Evolutionary conservation across 441 rosid genomes (phyloP).

Genomic region (Corymbia calophylla): DNA sequence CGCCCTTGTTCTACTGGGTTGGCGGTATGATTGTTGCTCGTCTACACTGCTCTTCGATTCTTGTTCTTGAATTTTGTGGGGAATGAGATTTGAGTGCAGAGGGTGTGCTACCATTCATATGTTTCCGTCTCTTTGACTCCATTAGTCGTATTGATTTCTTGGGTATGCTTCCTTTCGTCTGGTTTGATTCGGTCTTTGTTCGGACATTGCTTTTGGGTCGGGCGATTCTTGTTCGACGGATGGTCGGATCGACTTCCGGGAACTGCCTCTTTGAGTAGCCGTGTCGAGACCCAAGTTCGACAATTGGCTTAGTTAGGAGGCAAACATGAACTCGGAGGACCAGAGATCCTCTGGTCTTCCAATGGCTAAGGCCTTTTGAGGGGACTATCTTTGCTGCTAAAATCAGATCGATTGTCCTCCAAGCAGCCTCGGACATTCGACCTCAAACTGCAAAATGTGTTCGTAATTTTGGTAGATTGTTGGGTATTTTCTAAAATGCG

Average conservation of each 20-base stretch:
- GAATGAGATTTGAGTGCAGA: not conserved
- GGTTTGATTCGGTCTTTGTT: not conserved
- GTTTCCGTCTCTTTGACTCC: not conserved
- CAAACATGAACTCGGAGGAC: constrained; percentile 19
- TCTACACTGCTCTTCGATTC: constrained; percentile 24
- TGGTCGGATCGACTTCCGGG: not conserved
- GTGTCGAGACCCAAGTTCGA: constrained; percentile 21
- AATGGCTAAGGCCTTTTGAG: constrained; percentile 25
- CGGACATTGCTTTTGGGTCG: not conserved
- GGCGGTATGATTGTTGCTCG: constrained; percentile 83
- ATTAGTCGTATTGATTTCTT: not conserved
- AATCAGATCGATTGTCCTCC: constrained; percentile 18
- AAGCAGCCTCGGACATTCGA: constrained; percentile 34
- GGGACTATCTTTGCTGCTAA: constrained; percentile 7
- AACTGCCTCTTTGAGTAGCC: constrained; percentile 62
- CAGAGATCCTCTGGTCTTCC: not conserved
- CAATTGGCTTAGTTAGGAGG: constrained; percentile 58
- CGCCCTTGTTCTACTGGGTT: constrained; percentile 35
- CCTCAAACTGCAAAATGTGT: not conserved
- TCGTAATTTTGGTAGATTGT: not conserved
- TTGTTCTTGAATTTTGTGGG: not conserved
- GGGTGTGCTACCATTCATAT: not conserved
- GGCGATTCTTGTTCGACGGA: not conserved
- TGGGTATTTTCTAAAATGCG: not conserved
- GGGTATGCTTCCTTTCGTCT: not conserved